phyloP scores from a whole-genome alignment of 441 rosid genomes.

The Codiaeum variegatum region DNA sequence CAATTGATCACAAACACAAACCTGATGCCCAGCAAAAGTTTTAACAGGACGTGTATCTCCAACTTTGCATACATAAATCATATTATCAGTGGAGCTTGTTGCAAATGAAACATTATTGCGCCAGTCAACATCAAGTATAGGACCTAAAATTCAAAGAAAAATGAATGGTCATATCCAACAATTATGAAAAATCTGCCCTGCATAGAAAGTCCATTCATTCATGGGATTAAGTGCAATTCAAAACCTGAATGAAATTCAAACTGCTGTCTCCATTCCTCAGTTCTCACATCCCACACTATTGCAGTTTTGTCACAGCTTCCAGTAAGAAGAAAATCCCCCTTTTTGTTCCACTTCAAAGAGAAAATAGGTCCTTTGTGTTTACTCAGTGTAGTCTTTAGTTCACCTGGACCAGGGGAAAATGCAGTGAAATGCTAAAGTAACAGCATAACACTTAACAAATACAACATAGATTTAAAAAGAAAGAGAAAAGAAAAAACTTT shows the following conservation, averaged over 20 bases:
- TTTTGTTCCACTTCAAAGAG: constrained; percentile 97
- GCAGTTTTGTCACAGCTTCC: constrained; percentile 97
- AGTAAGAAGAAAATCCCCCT: constrained; percentile 95
- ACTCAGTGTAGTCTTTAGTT: constrained; percentile 72
- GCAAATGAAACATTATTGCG: constrained; percentile 93
- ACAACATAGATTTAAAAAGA: background rate
- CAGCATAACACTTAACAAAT: constrained; percentile 1
- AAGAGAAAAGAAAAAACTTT: too few relatives aligned
- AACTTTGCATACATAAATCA: constrained; percentile 95
- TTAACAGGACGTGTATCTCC: constrained; percentile 76
- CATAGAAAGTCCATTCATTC: background rate
- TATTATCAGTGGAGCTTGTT: constrained; percentile 87
- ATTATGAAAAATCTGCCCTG: background rate
- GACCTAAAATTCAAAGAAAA: constrained; percentile 45
- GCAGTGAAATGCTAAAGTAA: background rate
- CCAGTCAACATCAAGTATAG: constrained; percentile 99
- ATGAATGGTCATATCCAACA: constrained; percentile 6
- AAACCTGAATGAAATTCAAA: constrained; percentile 90
- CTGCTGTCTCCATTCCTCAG: constrained; percentile 91
- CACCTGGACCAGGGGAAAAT: constrained; percentile 47
- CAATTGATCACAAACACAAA: constrained; percentile 30
- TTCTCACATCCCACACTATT: constrained; percentile 97
- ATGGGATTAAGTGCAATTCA: constrained; percentile 11
- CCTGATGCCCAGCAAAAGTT: constrained; percentile 93
- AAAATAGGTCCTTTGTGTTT: constrained; percentile 96